Conservation (phyloP, 345 rosid species). For the Sonneratia alba region DNA sequence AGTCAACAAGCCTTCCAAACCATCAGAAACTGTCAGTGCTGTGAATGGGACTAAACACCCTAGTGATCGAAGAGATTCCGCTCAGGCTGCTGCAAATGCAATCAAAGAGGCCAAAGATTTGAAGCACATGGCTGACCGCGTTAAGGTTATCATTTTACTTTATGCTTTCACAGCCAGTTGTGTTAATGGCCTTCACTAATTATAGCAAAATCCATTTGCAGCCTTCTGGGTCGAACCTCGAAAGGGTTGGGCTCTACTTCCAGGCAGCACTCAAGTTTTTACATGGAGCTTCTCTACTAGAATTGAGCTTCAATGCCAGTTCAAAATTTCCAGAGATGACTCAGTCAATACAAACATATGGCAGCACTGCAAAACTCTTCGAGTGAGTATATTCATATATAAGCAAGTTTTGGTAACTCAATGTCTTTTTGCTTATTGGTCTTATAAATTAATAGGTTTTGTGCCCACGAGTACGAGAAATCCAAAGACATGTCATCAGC, state of each 20-base stretch:
- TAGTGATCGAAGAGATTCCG: slow-evolving; percentile 53
- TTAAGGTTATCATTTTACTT: slow-evolving; percentile 47
- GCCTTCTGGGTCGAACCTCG: slow-evolving; percentile 51
- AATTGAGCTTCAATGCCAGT: slow-evolving; percentile 53
- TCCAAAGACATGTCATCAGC: slow-evolving; percentile 82
- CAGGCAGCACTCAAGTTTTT: slow-evolving; percentile 95
- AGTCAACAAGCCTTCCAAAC: slow-evolving; percentile 29
- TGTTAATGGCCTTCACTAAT: background rate
- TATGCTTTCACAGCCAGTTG: slow-evolving; percentile 8
- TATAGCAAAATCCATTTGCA: slow-evolving; percentile 21
- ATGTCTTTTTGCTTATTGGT: background rate
- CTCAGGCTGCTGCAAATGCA: slow-evolving; percentile 58
- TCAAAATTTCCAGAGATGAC: slow-evolving; percentile 63
- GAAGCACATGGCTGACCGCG: slow-evolving; percentile 91
- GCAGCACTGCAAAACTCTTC: slow-evolving; percentile 88
- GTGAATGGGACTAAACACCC: slow-evolving; percentile 37
- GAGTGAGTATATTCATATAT: slow-evolving; percentile 48
- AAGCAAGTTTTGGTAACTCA: background rate
- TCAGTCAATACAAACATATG: slow-evolving; percentile 53
- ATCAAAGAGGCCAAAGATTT: slow-evolving; percentile 89
- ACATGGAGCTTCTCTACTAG: slow-evolving; percentile 67
- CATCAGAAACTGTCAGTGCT: slow-evolving; percentile 27
- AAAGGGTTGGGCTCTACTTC: slow-evolving; percentile 70
- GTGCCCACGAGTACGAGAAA: slow-evolving; percentile 92
- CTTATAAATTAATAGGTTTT: slow-evolving; percentile 43